Base-by-base conservation (phyloP, 108 stramenopile species). In the Skeletonema potamos region DNA sequence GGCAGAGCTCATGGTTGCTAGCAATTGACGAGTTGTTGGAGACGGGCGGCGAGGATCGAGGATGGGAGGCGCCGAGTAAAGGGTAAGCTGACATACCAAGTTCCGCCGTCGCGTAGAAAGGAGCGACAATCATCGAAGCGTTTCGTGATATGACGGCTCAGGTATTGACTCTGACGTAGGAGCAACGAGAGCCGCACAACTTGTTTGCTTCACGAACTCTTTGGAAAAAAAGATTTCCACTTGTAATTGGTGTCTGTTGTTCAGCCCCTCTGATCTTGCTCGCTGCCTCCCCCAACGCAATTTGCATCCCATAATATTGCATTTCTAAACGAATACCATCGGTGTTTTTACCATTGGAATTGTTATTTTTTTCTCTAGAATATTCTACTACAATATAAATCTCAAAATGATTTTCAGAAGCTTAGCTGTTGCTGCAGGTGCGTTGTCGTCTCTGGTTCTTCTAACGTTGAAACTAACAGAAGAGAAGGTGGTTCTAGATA, bases 321-420 rank as follows among this genome's bases (percentile, higher is more conserved):
- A 41, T 41, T 41, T 13, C 20, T 51, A 51, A 51, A 51, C 48
- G 8, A 22, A 51, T 51, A 51, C 48, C 18, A 51, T 51, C 39
- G 39, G 37, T 41, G 39, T 41, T 15, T 57, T 57, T 24, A 13
- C 24, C 56, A 24, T 57, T 26, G 30, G 24, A n/a, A 57, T 57
- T 55, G 13, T 13, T 58, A 57, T 57, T 55, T 15, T 13, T 58
- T 58, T 22, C 27, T 58, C 27, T 43, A 57, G 2, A 57, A 57
- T 13, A 46, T 51, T 17, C 55, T 18, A 55, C 33, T 41, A 60
- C 27, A 43, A 33, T 41, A 44, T 44, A 48, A 66, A 66, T 44
- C n/a, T n/a, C 60, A 87, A 20, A 43, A 88, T 88, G 87, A 27
- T 79, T n/a, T 88, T 88, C 68, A 84, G 58, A 55, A 88, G 77